phyloP scores from a whole-genome alignment of 306 rosid species.

The Betula pendula region DNA sequence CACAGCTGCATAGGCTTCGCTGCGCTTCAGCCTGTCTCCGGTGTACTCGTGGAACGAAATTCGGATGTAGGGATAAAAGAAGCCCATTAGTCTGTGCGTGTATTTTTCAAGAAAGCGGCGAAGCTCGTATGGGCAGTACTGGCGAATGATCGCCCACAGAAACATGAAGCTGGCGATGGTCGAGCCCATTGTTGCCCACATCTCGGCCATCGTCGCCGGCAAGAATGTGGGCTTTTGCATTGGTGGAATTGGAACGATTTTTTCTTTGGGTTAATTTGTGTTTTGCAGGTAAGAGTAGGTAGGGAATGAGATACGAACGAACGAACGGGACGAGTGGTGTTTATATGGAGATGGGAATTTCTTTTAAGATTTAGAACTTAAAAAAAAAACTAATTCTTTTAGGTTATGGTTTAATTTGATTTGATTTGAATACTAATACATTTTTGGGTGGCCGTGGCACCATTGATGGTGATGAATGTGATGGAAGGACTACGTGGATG shows the following conservation, averaged over 20 bases:
- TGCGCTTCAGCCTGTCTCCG: conserved; percentile 74
- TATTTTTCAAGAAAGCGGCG: conserved; percentile 51
- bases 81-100: conserved; percentile 41
- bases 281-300: conserved; percentile 2
- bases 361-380: neutral
- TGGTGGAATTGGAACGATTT: neutral
- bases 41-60: conserved; percentile 75
- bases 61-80: conserved; percentile 66
- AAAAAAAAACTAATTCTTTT: conserved; percentile 20
- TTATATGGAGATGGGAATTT: conserved; percentile 31
- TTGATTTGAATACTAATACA: conserved; percentile 21
- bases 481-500: conserved; percentile 46
- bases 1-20: conserved; percentile 72
- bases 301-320: conserved; percentile 23
- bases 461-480: conserved; percentile 17
- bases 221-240: conserved; percentile 21
- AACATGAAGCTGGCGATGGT: conserved; percentile 84
- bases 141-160: conserved; percentile 73
- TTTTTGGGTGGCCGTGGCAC: conserved; percentile 39
- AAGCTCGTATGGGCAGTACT: conserved; percentile 77
- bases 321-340: conserved; percentile 11
- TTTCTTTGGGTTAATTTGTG: neutral
- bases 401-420: neutral
- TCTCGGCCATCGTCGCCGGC: conserved; percentile 53
- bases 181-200: conserved; percentile 80